Evolutionary conservation across 148 eudicot species (phyloP), one percentile per base, ranked within the genome.

Genomic region (Rhododendron ferrugineum): DNA sequence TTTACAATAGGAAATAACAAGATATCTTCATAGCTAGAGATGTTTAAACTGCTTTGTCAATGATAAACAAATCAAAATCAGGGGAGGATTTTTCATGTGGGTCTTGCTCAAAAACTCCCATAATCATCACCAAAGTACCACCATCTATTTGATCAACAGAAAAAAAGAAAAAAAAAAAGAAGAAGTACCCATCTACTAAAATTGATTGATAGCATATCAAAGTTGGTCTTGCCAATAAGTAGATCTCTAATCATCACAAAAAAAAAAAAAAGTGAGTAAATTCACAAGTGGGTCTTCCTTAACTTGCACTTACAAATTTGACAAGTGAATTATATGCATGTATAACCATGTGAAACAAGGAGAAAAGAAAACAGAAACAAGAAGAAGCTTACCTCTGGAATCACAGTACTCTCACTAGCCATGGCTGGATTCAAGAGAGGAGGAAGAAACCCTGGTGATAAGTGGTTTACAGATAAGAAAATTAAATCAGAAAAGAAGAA

Each of bases 341-440:
- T 0, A 2, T 66, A 40, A 40, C 44, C 50, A n/a, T 47, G 26
- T 7, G 15, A 81, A 42, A 73, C 80, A 75, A 15, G 8, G 28
- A 52, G 68, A 52, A 64, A 16, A 10, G 4, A 15, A 52, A 52
- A 14, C 15, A 52, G 15, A 15, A 18, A 78, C 11, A 16, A 22
- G 3, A n/a, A 86, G 34, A 58, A 82, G 66, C 37, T 49, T 89
- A 89, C 91, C 91, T 89, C 87, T 64, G 88, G n/a, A 42, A 36
- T 82, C 86, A 82, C 87, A 82, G 91, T 46, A 78, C 84, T 54
- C 62, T 89, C 85, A 81, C 74, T 87, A 84, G 88, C 91, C 91
- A 89, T 89, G 84, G 79, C 85, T 64, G 64, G 54, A 84, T 13
- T 72, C 44, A 37, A 78, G 86, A 26, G 62, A 76, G 77, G 81